Conservation (phyloP, 176 grass and related monocot species). For the Carex pumila region DNA sequence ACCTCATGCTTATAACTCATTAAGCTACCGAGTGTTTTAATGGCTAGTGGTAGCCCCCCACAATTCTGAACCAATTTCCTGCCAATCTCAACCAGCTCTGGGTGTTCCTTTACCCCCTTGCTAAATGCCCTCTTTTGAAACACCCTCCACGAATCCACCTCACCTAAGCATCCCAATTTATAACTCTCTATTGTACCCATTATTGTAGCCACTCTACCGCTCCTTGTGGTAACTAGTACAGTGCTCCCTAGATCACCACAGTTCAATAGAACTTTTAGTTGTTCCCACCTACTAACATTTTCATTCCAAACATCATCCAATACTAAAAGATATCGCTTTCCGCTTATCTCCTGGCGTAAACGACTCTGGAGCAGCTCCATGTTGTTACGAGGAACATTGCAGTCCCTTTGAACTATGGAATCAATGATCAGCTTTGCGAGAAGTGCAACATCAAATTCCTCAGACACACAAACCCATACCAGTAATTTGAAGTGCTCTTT, state of each 20-base stretch:
- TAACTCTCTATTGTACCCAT: background rate
- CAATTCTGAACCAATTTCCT: background rate
- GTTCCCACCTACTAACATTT: background rate
- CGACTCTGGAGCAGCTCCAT: background rate
- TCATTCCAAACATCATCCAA: conserved; percentile 22
- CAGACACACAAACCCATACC: conserved; percentile 10
- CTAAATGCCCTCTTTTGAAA: conserved; percentile 4
- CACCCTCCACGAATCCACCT: background rate
- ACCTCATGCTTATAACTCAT: background rate
- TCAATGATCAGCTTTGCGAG: background rate
- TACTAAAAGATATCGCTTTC: background rate
- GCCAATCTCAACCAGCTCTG: background rate
- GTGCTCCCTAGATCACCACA: background rate
- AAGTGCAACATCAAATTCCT: background rate
- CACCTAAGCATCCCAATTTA: background rate
- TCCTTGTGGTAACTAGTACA: background rate
- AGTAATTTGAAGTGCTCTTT: background rate
- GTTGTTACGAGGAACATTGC: background rate
- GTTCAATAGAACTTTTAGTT: background rate
- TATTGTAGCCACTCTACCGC: background rate
- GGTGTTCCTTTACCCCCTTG: background rate
- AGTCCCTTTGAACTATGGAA: background rate
- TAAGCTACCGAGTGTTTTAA: background rate
- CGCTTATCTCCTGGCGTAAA: background rate
- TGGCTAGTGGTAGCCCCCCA: background rate